These are phyloP conservation scores for Ganoderma lucidum DNA, from an alignment of 1,284 basidiomycete species.

Conservation along the genomic window DNA sequence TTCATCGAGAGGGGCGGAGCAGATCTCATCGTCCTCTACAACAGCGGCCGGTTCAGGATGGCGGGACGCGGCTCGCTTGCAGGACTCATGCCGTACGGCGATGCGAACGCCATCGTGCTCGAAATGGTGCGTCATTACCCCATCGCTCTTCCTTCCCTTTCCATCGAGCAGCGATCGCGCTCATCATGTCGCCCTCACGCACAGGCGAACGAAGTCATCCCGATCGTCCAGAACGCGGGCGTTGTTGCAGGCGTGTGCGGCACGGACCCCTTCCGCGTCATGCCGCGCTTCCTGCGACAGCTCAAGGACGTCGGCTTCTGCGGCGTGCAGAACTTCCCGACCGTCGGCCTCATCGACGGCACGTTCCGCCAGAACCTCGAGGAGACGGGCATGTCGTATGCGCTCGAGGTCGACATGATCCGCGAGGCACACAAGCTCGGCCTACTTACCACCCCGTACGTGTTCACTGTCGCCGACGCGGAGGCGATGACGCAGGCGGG, in stretches of 20 bases:
- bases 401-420: slow-evolving; percentile 37
- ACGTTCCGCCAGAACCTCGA: slow-evolving; percentile 37
- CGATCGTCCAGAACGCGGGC: slow-evolving; percentile 30
- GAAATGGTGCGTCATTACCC: slow-evolving; percentile 29
- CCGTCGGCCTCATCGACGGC: slow-evolving; percentile 37
- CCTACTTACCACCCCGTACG: slow-evolving; percentile 37
- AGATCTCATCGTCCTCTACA: slow-evolving; percentile 37
- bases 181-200: background rate
- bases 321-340: slow-evolving; percentile 40
- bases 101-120: slow-evolving; percentile 36
- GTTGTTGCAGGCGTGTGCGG: slow-evolving; percentile 37
- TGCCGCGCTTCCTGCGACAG: slow-evolving; percentile 36
- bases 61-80: slow-evolving; percentile 36
- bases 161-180: background rate
- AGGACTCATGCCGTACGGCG: slow-evolving; percentile 38
- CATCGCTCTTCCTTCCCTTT: background rate
- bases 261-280: slow-evolving; percentile 37
- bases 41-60: slow-evolving; percentile 38
- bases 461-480: slow-evolving; percentile 33
- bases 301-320: slow-evolving; percentile 35
- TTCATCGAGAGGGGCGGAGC: slow-evolving; percentile 38
- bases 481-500: slow-evolving; percentile 35
- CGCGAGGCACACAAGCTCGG: slow-evolving; percentile 33
- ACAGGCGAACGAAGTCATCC: slow-evolving; percentile 36
- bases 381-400: slow-evolving; percentile 38